These are phyloP conservation scores for Castanospermum australe DNA, from an alignment of 306 rosid genomes.

Conservation along the genomic window DNA sequence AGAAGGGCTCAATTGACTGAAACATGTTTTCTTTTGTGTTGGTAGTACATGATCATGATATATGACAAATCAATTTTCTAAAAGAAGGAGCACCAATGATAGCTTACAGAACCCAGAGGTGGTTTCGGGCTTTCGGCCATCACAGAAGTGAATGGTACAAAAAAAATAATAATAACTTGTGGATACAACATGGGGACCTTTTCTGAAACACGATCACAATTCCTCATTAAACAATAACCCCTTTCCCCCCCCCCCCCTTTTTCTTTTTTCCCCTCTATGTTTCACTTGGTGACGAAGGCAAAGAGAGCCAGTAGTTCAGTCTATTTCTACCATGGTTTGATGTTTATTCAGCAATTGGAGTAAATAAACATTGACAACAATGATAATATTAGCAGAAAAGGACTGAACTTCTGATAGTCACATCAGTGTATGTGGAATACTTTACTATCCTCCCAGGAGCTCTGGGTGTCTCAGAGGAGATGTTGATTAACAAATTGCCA, in stretches of 20 bases:
- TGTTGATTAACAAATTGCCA: conserved; percentile 25
- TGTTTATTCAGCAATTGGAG: conserved; percentile 33
- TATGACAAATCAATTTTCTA: not conserved
- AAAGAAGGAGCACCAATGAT: too few species aligned
- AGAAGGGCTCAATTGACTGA: conserved; percentile 23
- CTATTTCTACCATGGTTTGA: conserved; percentile 41
- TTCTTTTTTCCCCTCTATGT: not conserved
- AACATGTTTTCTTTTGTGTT: not conserved
- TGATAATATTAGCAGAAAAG: conserved; percentile 27
- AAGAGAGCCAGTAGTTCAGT: conserved; percentile 35
- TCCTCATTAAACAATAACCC: not conserved
- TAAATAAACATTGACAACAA: conserved; percentile 39
- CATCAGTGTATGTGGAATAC: conserved; percentile 26
- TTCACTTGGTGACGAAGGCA: conserved; percentile 9
- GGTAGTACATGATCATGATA: too few species aligned
- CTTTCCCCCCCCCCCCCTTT: not conserved
- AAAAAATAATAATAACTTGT: not conserved
- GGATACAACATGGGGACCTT: conserved; percentile 13
- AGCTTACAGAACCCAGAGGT: too few species aligned
- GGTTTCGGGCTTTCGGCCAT: too few species aligned
- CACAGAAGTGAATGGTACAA: not conserved
- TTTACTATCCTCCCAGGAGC: not conserved
- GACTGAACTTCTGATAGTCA: conserved; percentile 44
- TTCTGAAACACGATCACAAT: conserved; percentile 33
- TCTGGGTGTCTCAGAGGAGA: conserved; percentile 4